Base-by-base conservation (phyloP, 331 rosid genomes). In the Pyracantha coccinea region DNA sequence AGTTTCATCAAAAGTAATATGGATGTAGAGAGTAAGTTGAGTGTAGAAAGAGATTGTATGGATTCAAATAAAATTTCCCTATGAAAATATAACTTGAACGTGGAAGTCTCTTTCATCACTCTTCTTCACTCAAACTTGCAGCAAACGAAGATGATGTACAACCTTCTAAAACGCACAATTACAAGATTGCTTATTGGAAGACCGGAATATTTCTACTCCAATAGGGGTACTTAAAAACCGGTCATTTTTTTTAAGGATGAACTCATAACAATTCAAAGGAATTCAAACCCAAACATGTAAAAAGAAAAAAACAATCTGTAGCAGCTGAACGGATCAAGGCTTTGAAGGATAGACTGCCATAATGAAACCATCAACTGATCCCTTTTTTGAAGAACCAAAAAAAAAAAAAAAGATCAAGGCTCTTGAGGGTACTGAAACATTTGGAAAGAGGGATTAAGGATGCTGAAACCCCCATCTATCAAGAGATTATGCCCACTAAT, bases 341-440 rank as follows among this genome's bases (percentile, higher is more conserved):
- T 77, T 31, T 7, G 81, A 53, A 0, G 89, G 72, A 53, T 89
- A 90, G 0, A 38, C 4, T 38, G 4, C 0, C 13, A 38, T 38
- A 13, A 38, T 4, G 0, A 38, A 2, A 0, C 0, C 13, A 38
- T 38, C 13, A 38, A 38, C 4, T 0, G 1, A 38, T 38, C 13
- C 0, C 0, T 38, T 38, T 9, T 9, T 38, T 9, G 1, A 38
- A 38, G 1, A 38, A 38, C 44, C 13, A 9, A 9, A 35, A 7
- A 50, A 7, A 33, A 6, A 8, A 33, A 35, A 35, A 35, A 35
- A 62, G 66, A 65, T 83, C 73, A 79, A 45, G 78, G 44, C 24
- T 78, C 60, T 11, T 76, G 59, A 0, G 91, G 76, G 59, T 89
- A 91, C 53, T 84, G 72, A 81, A 93, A 91, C 88, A 69, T 33